phyloP scores from a whole-genome alignment of 768 basidiomycete genomes.

The Tricholoma terreum region DNA sequence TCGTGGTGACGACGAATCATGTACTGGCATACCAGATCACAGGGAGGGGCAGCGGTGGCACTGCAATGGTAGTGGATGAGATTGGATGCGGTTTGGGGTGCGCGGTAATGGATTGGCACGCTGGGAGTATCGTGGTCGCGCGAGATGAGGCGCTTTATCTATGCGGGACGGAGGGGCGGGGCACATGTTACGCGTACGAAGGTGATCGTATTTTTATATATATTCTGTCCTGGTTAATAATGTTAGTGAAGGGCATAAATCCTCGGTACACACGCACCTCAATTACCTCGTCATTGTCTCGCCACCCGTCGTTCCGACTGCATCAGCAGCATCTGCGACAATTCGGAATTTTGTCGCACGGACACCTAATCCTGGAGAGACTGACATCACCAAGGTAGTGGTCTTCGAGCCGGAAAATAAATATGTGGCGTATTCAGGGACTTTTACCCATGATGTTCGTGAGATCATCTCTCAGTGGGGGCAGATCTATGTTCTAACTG shows the following conservation, averaged over 20 bases:
- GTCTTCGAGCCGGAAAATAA: slow-evolving; percentile 93
- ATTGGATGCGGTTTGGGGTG: slow-evolving; percentile 84
- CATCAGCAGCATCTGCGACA: slow-evolving; percentile 65
- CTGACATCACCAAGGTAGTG: slow-evolving; percentile 75
- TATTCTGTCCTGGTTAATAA: background rate
- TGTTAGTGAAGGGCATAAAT: slow-evolving; percentile 58
- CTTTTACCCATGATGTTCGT: slow-evolving; percentile 80
- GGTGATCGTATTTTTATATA: slow-evolving; percentile 41
- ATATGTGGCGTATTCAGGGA: slow-evolving; percentile 78
- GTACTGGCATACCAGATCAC: slow-evolving; percentile 76
- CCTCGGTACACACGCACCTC: slow-evolving; percentile 68
- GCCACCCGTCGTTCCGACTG: slow-evolving; percentile 71
- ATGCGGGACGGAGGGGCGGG: slow-evolving; percentile 77
- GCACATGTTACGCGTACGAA: slow-evolving; percentile 88
- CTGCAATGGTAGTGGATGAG: slow-evolving; percentile 76
- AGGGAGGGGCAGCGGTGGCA: slow-evolving; percentile 64
- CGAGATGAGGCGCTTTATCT: slow-evolving; percentile 90
- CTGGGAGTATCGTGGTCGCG: slow-evolving; percentile 78
- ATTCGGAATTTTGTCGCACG: slow-evolving; percentile 70
- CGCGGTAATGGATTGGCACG: slow-evolving; percentile 72
- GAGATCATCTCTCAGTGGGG: slow-evolving; percentile 83
- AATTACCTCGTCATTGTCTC: slow-evolving; percentile 91
- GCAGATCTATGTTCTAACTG: slow-evolving; percentile 72
- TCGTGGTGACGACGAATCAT: slow-evolving; percentile 85
- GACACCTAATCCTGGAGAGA: slow-evolving; percentile 38